Percentiles rank a stretch among this genome's conserved stretches.
Evolutionary conservation across 768 basidiomycete genomes (phyloP).

Genomic region (Leucosporidium creatinivorum): DNA sequence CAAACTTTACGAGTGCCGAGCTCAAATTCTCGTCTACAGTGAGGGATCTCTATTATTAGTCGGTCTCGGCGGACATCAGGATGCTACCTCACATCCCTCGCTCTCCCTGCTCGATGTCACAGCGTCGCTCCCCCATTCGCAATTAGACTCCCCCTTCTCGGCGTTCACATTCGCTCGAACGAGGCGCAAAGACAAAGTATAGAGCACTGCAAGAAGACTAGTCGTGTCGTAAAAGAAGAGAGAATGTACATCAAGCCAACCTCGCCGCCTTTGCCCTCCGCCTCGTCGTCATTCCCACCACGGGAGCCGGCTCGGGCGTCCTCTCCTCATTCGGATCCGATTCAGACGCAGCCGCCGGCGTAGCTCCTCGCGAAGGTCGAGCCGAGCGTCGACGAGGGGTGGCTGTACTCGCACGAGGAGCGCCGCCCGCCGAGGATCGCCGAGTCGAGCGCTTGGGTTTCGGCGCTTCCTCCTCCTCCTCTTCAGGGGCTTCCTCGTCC

Average conservation of each 20-base stretch:
- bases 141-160: too few relatives aligned
- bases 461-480: not conserved
- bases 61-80: too few relatives aligned
- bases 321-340: not conserved
- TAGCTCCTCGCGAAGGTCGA: not conserved
- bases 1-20: too few relatives aligned
- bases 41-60: too few relatives aligned
- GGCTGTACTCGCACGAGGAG: not conserved
- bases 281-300: slow-evolving; percentile 6
- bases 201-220: not conserved
- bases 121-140: too few relatives aligned
- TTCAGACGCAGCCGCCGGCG: not conserved
- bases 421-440: not conserved
- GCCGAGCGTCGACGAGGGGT: not conserved
- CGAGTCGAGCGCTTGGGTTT: not conserved
- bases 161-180: too few relatives aligned
- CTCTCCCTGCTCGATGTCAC: too few relatives aligned
- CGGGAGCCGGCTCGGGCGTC: not conserved
- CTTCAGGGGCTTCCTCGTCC: not conserved
- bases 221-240: not conserved
- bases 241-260: not conserved
- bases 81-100: too few relatives aligned
- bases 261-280: not conserved
- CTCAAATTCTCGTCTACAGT: too few relatives aligned
- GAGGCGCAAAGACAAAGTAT: not conserved